Base-by-base conservation (phyloP, 441 rosid species). In the Mallotus repandus region DNA sequence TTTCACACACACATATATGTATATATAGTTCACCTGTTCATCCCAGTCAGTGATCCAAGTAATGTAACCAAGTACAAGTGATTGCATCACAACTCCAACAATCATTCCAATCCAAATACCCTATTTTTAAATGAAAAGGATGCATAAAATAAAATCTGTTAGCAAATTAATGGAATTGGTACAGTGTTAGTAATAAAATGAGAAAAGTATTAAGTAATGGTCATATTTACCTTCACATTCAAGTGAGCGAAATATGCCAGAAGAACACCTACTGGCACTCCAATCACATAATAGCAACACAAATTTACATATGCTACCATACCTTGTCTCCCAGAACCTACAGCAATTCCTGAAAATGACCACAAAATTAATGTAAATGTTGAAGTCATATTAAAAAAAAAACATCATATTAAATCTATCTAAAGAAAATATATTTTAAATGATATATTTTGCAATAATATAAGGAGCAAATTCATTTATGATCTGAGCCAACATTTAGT, bases 241-340 rank as follows among this genome's bases (percentile, higher is more conserved):
- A 79, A 66, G 12, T 69, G 72, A 29, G 81, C 73, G 60, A 78
- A 82, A 79, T 77, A 83, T 15, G 88, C 97, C 7, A 88, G 78
- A 18, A 84, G 0, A 14, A 84, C 78, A 58, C 93, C 93, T 35
- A 83, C 4, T 18, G 94, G 93, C 48, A 87, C 57, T 8, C 92
- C 90, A 14, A 84, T 76, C 5, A 83, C n/a, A 65, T 91, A 88
- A 70, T 91, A 89, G 75, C 93, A 84, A 1, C 67, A 83, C 49
- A 87, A 63, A 74, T 89, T 91, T 43, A 88, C 89, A 53, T 77
- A 83, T 0, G 94, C 97, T 2, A 87, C 88, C 0, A 49, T 38
- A 1, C 81, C 79, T 71, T 91, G 94, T 86, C 89, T 77, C 43
- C 91, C 92, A 14, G 93, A 87, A 32, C 97, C 97, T 1, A 91